Evolutionary conservation across 2,329 filamentous ascomycete species (phyloP).

Genomic region (Neocatenulostroma microsporum): DNA sequence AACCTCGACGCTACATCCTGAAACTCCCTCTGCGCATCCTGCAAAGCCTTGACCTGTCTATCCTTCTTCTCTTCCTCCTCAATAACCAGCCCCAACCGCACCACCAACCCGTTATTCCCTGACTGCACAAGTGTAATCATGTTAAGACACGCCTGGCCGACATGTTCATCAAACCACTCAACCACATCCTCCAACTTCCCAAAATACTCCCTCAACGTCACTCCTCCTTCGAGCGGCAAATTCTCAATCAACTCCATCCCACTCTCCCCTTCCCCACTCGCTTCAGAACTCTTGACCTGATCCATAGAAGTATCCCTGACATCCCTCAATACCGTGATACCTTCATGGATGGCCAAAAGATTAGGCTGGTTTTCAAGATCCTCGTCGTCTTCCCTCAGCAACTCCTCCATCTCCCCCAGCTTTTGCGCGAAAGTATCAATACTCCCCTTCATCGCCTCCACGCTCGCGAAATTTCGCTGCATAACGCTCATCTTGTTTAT

Average conservation of each 20-base stretch:
- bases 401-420: slow-evolving; percentile 64
- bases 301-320: slow-evolving; percentile 95
- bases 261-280: slow-evolving; percentile 68
- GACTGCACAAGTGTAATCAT: slow-evolving; percentile 78
- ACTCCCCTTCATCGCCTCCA: slow-evolving; percentile 86
- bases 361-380: slow-evolving; percentile 89
- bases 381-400: slow-evolving; percentile 75
- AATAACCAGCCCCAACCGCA: slow-evolving; percentile 83
- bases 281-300: slow-evolving; percentile 60
- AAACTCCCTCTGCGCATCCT: slow-evolving; percentile 92
- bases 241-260: slow-evolving; percentile 89
- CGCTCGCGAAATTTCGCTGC: slow-evolving; percentile 90
- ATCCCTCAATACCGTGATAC: slow-evolving; percentile 82
- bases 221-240: slow-evolving; percentile 46
- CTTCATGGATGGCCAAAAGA: slow-evolving; percentile 80
- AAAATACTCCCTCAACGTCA: slow-evolving; percentile 86
- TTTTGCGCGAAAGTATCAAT: slow-evolving; percentile 80
- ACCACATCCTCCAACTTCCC: slow-evolving; percentile 76
- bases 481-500: slow-evolving; percentile 90
- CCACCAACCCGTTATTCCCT: slow-evolving; percentile 82
- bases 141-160: slow-evolving; percentile 81
- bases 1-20: slow-evolving; percentile 89
- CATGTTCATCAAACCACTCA: slow-evolving; percentile 91
- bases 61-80: slow-evolving; percentile 97
- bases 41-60: slow-evolving; percentile 78